Percentiles rank a stretch among this genome's conserved stretches.
Evolutionary conservation across 2,329 filamentous ascomycete genomes (phyloP).

Genomic region (Arthrobotrys sphaeroides): DNA sequence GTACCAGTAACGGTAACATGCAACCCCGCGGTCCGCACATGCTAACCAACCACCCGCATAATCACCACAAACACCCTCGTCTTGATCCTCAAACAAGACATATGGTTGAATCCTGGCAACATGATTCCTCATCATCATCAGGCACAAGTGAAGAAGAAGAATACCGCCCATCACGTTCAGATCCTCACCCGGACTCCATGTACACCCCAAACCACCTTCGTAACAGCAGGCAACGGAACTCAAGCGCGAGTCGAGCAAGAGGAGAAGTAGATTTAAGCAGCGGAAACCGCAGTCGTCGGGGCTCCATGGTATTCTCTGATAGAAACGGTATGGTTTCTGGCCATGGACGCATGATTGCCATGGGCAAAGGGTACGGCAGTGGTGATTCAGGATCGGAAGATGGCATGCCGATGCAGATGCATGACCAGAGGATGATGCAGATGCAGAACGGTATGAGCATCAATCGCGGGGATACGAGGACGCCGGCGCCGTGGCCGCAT

Average conservation of each 20-base stretch:
- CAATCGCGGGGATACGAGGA: constrained; percentile 4
- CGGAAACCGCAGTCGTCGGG: constrained; percentile 1
- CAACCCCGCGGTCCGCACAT: neutral
- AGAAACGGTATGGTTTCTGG: neutral
- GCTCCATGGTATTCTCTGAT: constrained; percentile 6
- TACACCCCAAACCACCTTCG: constrained; percentile 1
- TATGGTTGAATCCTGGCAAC: constrained; percentile 19
- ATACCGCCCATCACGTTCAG: neutral
- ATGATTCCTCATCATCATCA: constrained; percentile 12
- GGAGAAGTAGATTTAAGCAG: constrained; percentile 20
- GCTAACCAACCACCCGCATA: constrained; percentile 3
- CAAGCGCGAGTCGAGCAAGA: neutral
- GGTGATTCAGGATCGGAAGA: constrained; percentile 21
- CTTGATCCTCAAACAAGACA: neutral
- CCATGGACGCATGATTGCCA: neutral
- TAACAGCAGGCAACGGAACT: constrained; percentile 8
- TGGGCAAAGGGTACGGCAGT: constrained; percentile 24
- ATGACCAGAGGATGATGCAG: constrained; percentile 24
- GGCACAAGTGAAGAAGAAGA: constrained; percentile 18
- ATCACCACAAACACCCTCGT: neutral
- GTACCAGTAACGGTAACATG: constrained; percentile 1
- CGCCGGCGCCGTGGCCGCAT: constrained; percentile 9
- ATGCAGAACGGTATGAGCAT: constrained; percentile 25
- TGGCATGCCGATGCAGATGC: neutral
- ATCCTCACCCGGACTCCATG: constrained; percentile 6